Evolutionary conservation across 129 eudicot species (phyloP).

Genomic region (Lonicera japonica): DNA sequence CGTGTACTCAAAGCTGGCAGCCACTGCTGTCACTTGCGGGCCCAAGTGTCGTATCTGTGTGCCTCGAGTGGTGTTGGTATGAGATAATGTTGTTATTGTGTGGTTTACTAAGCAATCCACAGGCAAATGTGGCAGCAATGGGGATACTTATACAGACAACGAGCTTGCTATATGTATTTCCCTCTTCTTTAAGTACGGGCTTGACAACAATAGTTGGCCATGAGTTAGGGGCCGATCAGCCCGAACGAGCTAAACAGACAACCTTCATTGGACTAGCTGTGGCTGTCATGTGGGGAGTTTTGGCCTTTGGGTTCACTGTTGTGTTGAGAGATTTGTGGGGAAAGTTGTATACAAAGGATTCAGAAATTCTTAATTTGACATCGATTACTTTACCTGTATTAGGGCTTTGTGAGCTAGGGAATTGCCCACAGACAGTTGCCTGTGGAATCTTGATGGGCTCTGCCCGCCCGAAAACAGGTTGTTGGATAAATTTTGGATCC

Average conservation of each 20-base stretch:
- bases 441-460: conserved; percentile 31
- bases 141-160: conserved; percentile 29
- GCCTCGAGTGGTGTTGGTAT: conserved; percentile 38
- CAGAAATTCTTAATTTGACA: conserved; percentile 17
- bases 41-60: conserved; percentile 23
- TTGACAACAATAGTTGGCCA: conserved; percentile 22
- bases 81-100: conserved; percentile 17
- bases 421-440: conserved; percentile 28
- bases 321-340: conserved; percentile 27
- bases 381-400: conserved; percentile 24
- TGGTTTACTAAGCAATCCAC: conserved; percentile 21
- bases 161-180: conserved; percentile 27
- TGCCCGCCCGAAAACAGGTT: conserved; percentile 22
- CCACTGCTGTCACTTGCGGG: conserved; percentile 20
- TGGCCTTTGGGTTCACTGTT: conserved; percentile 18
- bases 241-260: conserved; percentile 12
- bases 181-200: conserved; percentile 23
- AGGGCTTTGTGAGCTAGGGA: conserved; percentile 29
- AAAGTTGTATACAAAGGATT: conserved; percentile 17
- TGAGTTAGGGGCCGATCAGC: conserved; percentile 29
- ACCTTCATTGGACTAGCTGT: conserved; percentile 13
- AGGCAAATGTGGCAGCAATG: conserved; percentile 30
- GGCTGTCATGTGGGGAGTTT: conserved; percentile 13
- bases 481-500: conserved; percentile 18
- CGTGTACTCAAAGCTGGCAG: conserved; percentile 17